Evolutionary conservation across 1,284 basidiomycete genomes (phyloP).

Genomic region (Schizopora paradoxa): DNA sequence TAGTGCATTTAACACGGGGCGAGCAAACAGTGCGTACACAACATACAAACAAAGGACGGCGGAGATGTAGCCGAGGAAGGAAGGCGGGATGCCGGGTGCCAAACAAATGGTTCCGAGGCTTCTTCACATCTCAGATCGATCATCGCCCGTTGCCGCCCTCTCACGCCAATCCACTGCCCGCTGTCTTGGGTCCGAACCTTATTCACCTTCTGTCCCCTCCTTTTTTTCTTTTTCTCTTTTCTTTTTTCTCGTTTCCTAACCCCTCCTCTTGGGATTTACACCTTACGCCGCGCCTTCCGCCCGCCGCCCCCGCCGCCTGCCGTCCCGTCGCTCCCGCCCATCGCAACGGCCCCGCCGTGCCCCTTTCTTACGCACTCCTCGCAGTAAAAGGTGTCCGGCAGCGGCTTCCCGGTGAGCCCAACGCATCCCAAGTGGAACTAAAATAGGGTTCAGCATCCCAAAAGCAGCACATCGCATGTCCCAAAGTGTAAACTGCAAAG

Average conservation of each 20-base stretch:
- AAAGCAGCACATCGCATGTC: not conserved
- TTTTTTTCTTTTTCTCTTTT: no score
- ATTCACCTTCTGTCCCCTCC: no score
- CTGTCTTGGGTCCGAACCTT: no score
- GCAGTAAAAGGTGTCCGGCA: conserved; percentile 26
- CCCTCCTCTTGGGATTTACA: not conserved
- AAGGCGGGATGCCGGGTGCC: no score
- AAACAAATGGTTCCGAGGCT: no score
- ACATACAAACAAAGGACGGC: no score
- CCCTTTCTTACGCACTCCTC: conserved; percentile 20
- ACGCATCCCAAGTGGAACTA: conserved; percentile 27
- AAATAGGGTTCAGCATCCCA: conserved; percentile 5
- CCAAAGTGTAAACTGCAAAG: not conserved
- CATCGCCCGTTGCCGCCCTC: no score
- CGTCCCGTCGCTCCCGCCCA: conserved; percentile 4
- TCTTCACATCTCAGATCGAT: no score
- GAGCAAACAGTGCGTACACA: no score
- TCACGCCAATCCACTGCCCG: no score
- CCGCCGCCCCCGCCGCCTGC: conserved; percentile 7
- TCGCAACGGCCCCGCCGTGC: conserved; percentile 7
- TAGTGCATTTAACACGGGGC: no score
- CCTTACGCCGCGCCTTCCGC: not conserved
- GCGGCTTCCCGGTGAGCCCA: conserved; percentile 23
- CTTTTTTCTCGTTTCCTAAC: not conserved
- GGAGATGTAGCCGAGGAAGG: no score